Base-by-base conservation (phyloP, 768 basidiomycete species). In the Suillus cothurnatus region DNA sequence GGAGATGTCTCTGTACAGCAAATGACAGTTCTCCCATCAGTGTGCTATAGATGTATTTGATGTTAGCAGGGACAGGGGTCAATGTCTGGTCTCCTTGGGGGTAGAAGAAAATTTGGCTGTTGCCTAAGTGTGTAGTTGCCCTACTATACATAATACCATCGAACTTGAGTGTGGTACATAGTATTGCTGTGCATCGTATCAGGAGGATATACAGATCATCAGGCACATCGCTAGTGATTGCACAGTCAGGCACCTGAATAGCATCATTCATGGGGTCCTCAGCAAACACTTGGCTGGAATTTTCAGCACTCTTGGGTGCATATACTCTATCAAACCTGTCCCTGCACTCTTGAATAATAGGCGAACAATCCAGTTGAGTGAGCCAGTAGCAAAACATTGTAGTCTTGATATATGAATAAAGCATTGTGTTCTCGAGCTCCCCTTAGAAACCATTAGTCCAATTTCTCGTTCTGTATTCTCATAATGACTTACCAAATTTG, bases 401-500 rank as follows among this genome's bases (percentile, higher is more conserved):
- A 8, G 36, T 61, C 63, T 61, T 55, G 15, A 64, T 70, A 66
- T 14, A 76, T 14, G 60, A 58, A 28, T 63, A 45, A 26, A 62
- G 66, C 49, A 61, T 69, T 61, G 53, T 68, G 28, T 8, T 50
- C 43, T 64, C 66, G 0, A 62, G 21, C 58, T 71, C 64, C 39
- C 53, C 71, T 67, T 7, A 19, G 14, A 23, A 41, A 31, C 1
- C 2, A 52, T 52, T 15, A 52, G 50, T 23, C 1, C 11, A n/a
- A 4, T 17, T 26, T 38, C 23, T 4, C 23, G 70, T 70, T 61
- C 9, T 0, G 62, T 68, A 61, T 70, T 61, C 8, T 61, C 64
- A 64, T 6, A 34, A 11, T 28, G 23, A 57, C 64, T 17, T 53
- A 66, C 79, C 76, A 63, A 69, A 62, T 19, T 73, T 69, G 52